These are phyloP conservation scores for Citrus trifoliata DNA, from an alignment of 345 rosid genomes.

Conservation along the genomic window DNA sequence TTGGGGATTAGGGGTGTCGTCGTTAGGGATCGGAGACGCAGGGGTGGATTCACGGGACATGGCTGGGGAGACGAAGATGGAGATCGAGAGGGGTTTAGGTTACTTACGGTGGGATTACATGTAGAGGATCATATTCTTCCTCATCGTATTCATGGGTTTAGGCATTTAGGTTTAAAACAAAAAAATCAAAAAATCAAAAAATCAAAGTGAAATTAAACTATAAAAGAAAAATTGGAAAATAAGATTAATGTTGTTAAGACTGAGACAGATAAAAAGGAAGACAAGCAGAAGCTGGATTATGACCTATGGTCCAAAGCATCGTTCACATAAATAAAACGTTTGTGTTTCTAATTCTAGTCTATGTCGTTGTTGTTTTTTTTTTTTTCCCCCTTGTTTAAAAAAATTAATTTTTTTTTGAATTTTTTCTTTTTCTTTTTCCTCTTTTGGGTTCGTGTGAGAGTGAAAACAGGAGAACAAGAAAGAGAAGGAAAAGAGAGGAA, in stretches of 20 bases:
- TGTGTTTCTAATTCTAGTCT: background rate
- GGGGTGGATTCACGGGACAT: constrained; percentile 56
- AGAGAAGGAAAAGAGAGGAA: background rate
- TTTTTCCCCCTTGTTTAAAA: background rate
- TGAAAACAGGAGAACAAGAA: constrained; percentile 2
- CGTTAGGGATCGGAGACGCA: constrained; percentile 42
- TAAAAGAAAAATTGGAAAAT: too few relatives aligned
- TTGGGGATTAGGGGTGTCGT: constrained; percentile 31
- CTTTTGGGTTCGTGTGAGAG: background rate
- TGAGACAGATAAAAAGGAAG: background rate
- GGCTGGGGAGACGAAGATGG: constrained; percentile 12
- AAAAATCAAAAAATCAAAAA: too few relatives aligned
- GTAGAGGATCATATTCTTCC: constrained; percentile 19
- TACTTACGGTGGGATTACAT: constrained; percentile 33
- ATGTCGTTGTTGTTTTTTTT: background rate
- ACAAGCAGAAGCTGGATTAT: constrained; percentile 12
- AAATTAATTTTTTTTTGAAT: background rate
- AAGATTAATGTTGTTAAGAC: background rate
- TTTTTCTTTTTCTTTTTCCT: too few relatives aligned
- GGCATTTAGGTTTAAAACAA: constrained; percentile 19
- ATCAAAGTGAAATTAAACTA: too few relatives aligned
- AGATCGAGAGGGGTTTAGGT: constrained; percentile 46
- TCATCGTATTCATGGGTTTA: background rate
- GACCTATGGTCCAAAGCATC: constrained; percentile 26
- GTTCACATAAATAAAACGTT: background rate